Conservation (phyloP, 306 rosid species). For the Sindora glabra region DNA sequence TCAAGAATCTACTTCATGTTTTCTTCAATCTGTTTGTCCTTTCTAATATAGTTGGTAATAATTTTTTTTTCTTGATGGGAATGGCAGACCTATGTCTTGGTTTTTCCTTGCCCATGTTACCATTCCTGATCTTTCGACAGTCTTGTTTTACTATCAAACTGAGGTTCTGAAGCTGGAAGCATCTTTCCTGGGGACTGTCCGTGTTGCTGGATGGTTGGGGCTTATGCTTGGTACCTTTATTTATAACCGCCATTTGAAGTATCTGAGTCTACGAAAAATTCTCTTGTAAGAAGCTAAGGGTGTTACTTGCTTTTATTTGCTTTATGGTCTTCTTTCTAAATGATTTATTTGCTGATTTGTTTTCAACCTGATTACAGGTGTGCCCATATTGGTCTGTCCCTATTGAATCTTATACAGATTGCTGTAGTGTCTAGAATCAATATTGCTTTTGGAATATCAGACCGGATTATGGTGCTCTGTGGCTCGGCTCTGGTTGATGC, state of each 20-base stretch:
- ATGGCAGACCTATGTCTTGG: conserved; percentile 79
- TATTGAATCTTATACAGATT: conserved; percentile 52
- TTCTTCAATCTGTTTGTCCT: too few species aligned
- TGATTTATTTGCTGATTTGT: conserved; percentile 11
- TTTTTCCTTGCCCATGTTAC: conserved; percentile 70
- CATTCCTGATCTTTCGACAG: conserved; percentile 64
- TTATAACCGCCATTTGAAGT: conserved; percentile 55
- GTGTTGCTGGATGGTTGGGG: conserved; percentile 76
- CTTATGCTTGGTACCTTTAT: conserved; percentile 72
- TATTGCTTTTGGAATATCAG: conserved; percentile 50
- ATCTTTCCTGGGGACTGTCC: conserved; percentile 67
- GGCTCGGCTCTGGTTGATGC: conserved; percentile 74
- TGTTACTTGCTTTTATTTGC: not conserved
- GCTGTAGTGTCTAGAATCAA: conserved; percentile 53
- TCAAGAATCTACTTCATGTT: not conserved
- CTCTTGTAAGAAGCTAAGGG: conserved; percentile 48
- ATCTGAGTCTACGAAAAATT: conserved; percentile 60
- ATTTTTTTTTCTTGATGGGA: conserved; percentile 22
- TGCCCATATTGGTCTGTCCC: conserved; percentile 56
- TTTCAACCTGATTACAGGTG: conserved; percentile 39
- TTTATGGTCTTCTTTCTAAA: not conserved
- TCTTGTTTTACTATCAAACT: conserved; percentile 69
- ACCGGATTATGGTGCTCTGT: conserved; percentile 56
- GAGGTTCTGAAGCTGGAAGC: conserved; percentile 70
- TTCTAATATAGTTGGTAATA: conserved; percentile 15